These are phyloP conservation scores for Papilionanthe hybrid DNA, from an alignment of 116 monocot genomes.

Conservation along the genomic window DNA sequence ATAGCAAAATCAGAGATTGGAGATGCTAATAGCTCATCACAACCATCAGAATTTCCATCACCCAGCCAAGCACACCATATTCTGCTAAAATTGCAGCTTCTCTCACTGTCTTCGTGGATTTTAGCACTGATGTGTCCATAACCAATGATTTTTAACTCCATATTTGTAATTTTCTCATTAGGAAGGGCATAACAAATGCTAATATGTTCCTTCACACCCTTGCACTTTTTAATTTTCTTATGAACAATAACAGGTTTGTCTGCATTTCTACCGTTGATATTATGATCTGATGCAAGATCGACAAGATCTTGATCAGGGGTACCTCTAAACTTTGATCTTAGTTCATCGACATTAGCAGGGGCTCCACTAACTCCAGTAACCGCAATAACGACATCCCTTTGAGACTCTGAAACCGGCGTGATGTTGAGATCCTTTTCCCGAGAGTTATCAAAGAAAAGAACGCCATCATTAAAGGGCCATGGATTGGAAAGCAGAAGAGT, in stretches of 20 bases:
- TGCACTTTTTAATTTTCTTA: conserved; percentile 10
- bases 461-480: conserved; percentile 93
- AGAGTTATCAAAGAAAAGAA: conserved; percentile 59
- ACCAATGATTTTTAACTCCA: conserved; percentile 40
- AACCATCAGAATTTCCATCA: conserved; percentile 24
- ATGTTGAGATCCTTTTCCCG: conserved; percentile 10
- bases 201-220: conserved; percentile 9
- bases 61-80: conserved; percentile 96
- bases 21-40: conserved; percentile 7
- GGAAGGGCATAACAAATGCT: conserved; percentile 37
- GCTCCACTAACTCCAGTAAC: background rate
- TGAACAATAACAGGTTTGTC: background rate
- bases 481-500: conserved; percentile 73
- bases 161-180: conserved; percentile 32
- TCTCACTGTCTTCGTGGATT: conserved; percentile 24
- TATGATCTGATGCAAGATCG: conserved; percentile 2
- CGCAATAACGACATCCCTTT: conserved; percentile 16
- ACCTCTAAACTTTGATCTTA: conserved; percentile 18
- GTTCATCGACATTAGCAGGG: conserved; percentile 20
- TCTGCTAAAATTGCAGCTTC: conserved; percentile 25
- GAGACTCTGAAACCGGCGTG: conserved; percentile 3
- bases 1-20: conserved; percentile 64
- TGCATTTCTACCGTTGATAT: background rate
- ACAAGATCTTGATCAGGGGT: too few relatives aligned
- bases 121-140: conserved; percentile 52